Percentiles rank a stretch among this genome's conserved stretches.
Conservation (phyloP, 1,284 basidiomycete genomes). For the Amylostereum areolatum region DNA sequence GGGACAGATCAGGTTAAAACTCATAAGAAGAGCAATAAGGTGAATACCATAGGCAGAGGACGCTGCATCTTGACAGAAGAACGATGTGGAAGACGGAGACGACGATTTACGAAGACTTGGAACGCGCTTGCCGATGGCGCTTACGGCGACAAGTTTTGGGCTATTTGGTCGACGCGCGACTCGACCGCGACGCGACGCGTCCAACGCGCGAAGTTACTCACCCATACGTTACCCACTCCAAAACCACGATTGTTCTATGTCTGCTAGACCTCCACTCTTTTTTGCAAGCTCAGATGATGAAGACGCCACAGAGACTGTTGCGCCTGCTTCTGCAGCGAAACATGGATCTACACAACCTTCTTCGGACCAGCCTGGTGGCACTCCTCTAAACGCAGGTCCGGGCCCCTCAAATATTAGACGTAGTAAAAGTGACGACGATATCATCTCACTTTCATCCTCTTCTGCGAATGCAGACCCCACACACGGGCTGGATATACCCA, state of each 20-base stretch:
- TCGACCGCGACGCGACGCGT: constrained; percentile 7
- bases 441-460: too few species aligned
- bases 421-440: constrained; percentile 54
- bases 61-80: constrained; percentile 84
- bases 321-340: constrained; percentile 12
- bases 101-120: constrained; percentile 89
- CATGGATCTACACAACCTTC: too few species aligned
- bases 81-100: constrained; percentile 95
- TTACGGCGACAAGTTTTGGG: too few species aligned
- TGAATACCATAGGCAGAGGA: constrained; percentile 58
- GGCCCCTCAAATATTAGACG: too few species aligned
- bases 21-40: not conserved
- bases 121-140: too few species aligned
- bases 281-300: constrained; percentile 11
- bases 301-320: not conserved
- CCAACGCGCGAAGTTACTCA: not conserved
- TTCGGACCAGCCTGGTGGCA: too few species aligned
- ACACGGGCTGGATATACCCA: too few species aligned
- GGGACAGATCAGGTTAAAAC: not conserved
- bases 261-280: constrained; percentile 5
- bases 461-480: too few species aligned
- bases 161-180: too few species aligned
- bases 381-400: too few species aligned
- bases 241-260: not conserved
- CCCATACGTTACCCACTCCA: not conserved